Evolutionary conservation across 129 eudicot genomes (phyloP).

Genomic region (Flaveria brownii): DNA sequence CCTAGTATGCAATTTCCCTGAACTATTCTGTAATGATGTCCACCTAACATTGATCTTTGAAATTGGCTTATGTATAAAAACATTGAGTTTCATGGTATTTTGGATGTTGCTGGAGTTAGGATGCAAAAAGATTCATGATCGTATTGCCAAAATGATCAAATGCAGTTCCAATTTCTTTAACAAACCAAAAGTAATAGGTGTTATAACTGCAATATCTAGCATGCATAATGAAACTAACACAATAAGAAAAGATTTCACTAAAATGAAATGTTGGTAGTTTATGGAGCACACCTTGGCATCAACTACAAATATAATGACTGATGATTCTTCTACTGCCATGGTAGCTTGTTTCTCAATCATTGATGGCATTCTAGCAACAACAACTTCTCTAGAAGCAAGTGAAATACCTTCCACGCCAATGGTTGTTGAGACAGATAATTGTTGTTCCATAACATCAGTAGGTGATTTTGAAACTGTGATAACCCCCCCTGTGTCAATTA

Average conservation of each 20-base stretch:
- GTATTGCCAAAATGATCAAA: slow-evolving; percentile 91
- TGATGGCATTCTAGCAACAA: slow-evolving; percentile 98
- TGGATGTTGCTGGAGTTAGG: neutral
- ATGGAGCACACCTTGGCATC: slow-evolving; percentile 85
- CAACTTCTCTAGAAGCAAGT: slow-evolving; percentile 93
- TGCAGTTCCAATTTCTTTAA: neutral
- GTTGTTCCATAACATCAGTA: slow-evolving; percentile 80
- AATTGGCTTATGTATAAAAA: too few relatives aligned
- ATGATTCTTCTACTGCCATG: slow-evolving; percentile 86
- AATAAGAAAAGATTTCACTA: neutral
- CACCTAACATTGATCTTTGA: too few relatives aligned
- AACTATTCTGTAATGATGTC: too few relatives aligned
- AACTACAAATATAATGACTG: slow-evolving; percentile 85
- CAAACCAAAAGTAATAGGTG: neutral
- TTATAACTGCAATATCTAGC: slow-evolving; percentile 16
- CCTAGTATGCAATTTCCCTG: too few relatives aligned
- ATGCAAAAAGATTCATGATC: neutral
- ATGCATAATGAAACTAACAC: slow-evolving; percentile 17
- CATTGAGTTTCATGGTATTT: too few relatives aligned
- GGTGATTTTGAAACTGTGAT: slow-evolving; percentile 71
- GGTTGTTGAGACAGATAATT: slow-evolving; percentile 79
- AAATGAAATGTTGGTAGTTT: slow-evolving; percentile 3
- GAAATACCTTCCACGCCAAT: slow-evolving; percentile 99
- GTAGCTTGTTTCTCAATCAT: slow-evolving; percentile 94
- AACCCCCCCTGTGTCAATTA: slow-evolving; percentile 93